A percentile compares a stretch with the other conserved stretches of the same genome.
Evolutionary conservation across 1,284 basidiomycete genomes (phyloP).

Genomic region (Pterula multifida): DNA sequence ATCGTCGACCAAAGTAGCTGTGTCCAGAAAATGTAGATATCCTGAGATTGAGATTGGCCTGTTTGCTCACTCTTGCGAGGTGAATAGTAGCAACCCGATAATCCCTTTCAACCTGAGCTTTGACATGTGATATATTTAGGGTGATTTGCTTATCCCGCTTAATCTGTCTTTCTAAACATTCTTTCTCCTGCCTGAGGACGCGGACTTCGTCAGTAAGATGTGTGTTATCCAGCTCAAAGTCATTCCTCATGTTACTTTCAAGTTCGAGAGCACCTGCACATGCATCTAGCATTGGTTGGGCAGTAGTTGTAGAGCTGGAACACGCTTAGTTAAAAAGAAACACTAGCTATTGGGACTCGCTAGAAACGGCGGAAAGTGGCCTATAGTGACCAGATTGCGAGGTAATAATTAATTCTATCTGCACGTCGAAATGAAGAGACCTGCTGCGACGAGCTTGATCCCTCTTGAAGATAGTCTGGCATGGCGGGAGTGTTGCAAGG

Average conservation of each 20-base stretch:
- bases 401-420: not conserved
- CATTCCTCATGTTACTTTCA: slow-evolving; percentile 15
- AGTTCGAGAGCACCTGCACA: slow-evolving; percentile 15
- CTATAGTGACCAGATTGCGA: not conserved
- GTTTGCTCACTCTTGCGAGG: not conserved
- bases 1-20: not conserved
- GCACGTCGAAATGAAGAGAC: not conserved
- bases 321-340: slow-evolving; percentile 8
- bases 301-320: slow-evolving; percentile 13
- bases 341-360: not conserved
- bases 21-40: not conserved
- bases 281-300: slow-evolving; percentile 15
- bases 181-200: slow-evolving; percentile 11
- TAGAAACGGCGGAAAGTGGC: not conserved
- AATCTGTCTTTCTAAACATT: not conserved
- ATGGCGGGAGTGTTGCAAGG: not conserved
- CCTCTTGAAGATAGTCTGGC: not conserved
- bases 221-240: slow-evolving; percentile 10
- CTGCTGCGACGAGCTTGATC: not conserved
- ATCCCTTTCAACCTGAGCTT: too few species aligned
- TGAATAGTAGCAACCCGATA: not conserved
- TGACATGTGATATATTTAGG: too few species aligned
- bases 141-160: not conserved
- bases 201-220: slow-evolving; percentile 6
- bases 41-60: not conserved